Base-by-base conservation (phyloP, 2,329 filamentous ascomycete genomes). In the Xylaria sp. region DNA sequence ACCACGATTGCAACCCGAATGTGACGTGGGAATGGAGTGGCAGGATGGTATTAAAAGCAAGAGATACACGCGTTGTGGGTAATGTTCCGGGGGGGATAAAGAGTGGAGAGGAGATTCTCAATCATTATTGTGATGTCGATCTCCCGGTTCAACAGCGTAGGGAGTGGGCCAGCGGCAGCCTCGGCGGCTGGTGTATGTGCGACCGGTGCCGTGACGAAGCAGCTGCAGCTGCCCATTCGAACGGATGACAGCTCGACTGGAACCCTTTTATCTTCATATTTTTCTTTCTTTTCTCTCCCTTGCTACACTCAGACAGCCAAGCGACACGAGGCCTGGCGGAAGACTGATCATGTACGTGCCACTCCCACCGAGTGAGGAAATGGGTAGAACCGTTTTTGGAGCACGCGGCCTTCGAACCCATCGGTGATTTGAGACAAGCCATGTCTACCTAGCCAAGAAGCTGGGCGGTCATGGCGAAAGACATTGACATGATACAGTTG, bases 1-100 rank as follows among this genome's bases (percentile, higher is more conserved):
- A 99, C 75, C 96, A 99, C 78, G 93, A 94, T 77, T 99, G 96
- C 80, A 90, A 97, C 76, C 96, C 96, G 9, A 97, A 97, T 78
- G 94, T 98, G 44, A 87, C 87, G 3, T 99, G 96, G 96, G 92
- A 97, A 75, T 97, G 94, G 93, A 89, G 91, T 31, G 92, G 92
- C 0, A 86, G 86, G 59, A 94, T 96, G 86, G 86, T 87, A 39
- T 87, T 96, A 66, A 88, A 83, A 83, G 87, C 88, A 1, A 82
- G 89, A 54, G 82, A 88, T 68, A 81, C 85, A 69, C 82, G 87
- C 42, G 82, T 91, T 4, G 80, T 86, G 5, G 86, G 85, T 76
- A 73, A 77, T 44, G 73, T 73, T 1, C 77, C 80, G 1, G 86
- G 85, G 0, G 92, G 92, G 0, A 89, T 98, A 72, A 88, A 84